Evolutionary conservation across 106 monocot genomes (phyloP).

Genomic region (Chionographis japonica): DNA sequence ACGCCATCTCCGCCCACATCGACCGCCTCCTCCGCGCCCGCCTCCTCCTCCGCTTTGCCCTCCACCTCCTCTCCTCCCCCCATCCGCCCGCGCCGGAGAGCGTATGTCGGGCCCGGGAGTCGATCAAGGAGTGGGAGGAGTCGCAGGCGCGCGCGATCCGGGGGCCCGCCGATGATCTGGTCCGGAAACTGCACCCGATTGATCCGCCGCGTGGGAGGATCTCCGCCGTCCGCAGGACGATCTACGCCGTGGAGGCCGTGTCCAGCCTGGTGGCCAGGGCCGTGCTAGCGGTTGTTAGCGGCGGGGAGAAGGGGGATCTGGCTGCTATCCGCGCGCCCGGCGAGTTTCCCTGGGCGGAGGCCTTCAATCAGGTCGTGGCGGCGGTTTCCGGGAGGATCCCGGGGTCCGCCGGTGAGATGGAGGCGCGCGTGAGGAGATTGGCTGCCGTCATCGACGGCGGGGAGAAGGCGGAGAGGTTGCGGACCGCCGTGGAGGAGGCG

Average conservation of each 20-base stretch:
- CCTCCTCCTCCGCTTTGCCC: constrained; percentile 38
- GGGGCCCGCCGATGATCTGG: background rate
- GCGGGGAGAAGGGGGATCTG: background rate
- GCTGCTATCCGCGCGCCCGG: constrained; percentile 4
- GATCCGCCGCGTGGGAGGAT: constrained; percentile 18
- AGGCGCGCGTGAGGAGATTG: constrained; percentile 16
- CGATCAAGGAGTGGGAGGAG: constrained; percentile 16
- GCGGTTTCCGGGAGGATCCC: constrained; percentile 8
- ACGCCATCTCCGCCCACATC: constrained; percentile 34
- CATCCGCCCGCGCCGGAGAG: background rate
- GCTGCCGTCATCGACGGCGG: constrained; percentile 11
- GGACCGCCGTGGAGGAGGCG: constrained; percentile 9
- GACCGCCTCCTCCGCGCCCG: constrained; percentile 34
- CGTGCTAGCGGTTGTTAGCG: constrained; percentile 20
- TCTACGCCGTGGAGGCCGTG: constrained; percentile 59
- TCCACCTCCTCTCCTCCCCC: constrained; percentile 33
- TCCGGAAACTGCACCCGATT: background rate
- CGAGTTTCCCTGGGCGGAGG: constrained; percentile 46
- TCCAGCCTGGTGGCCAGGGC: constrained; percentile 31
- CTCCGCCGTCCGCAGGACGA: constrained; percentile 26
- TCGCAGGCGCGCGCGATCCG: background rate
- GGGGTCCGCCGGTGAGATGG: constrained; percentile 22
- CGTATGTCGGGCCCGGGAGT: constrained; percentile 6
- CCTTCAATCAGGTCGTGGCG: constrained; percentile 31
- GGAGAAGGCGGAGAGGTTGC: constrained; percentile 2